Evolutionary conservation across 257 asterid genomes (phyloP).

Genomic region (Ajuga chamaepitys): DNA sequence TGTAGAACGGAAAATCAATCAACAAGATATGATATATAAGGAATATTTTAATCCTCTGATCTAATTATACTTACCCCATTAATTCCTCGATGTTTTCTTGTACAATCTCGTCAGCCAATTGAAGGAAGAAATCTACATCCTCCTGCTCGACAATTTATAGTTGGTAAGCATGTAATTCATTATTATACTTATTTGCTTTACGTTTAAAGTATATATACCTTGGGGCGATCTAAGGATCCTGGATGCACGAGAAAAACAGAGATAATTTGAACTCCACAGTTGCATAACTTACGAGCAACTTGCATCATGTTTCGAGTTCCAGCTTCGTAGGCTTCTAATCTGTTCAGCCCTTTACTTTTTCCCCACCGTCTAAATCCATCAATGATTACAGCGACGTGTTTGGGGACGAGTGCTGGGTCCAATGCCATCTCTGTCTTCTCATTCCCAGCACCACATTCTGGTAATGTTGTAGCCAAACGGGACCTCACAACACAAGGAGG

Average conservation of each 20-base stretch:
- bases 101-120: not conserved
- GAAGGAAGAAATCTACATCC: constrained; percentile 5
- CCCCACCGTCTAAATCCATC: constrained; percentile 22
- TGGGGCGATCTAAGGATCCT: constrained; percentile 10
- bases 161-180: not conserved
- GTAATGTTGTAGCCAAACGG: no score
- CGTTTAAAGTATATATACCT: not conserved
- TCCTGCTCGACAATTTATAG: not conserved
- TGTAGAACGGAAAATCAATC: no score
- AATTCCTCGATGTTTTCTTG: not conserved
- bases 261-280: constrained; percentile 17
- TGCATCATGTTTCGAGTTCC: not conserved
- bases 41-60: no score
- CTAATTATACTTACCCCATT: not conserved
- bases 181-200: no score
- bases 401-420: constrained; percentile 7
- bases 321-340: not conserved
- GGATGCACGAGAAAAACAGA: constrained; percentile 14
- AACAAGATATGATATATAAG: no score
- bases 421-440: not conserved
- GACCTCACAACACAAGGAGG: no score
- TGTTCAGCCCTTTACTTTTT: not conserved
- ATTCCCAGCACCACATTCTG: no score
- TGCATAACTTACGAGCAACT: not conserved
- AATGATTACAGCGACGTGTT: constrained; percentile 15